Conservation (phyloP, 768 basidiomycete genomes). For the Phanerochaete sordida region DNA sequence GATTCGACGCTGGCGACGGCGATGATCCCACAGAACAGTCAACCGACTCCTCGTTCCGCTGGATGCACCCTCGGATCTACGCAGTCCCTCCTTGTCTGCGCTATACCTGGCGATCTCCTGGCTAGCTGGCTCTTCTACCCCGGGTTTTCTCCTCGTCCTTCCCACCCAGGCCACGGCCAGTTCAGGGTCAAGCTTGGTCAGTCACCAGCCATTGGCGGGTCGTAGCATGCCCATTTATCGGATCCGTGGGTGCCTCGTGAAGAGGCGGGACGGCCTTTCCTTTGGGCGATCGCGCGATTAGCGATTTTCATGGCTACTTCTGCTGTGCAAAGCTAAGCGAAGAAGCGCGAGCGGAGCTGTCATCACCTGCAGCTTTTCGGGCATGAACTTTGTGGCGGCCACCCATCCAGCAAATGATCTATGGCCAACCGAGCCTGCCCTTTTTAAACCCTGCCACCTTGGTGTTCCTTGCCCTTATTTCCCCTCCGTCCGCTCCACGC, state of each 20-base stretch:
- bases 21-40: background rate
- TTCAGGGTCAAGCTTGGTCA: background rate
- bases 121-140: background rate
- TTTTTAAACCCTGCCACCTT: background rate
- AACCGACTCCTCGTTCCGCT: background rate
- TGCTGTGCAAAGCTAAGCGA: background rate
- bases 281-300: background rate
- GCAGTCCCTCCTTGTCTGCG: background rate
- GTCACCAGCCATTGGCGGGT: background rate
- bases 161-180: background rate
- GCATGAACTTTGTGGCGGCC: slow-evolving; percentile 1
- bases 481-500: background rate
- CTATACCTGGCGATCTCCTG: slow-evolving; percentile 1
- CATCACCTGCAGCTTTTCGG: background rate
- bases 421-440: background rate
- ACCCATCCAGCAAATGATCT: background rate
- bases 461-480: background rate
- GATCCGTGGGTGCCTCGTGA: background rate
- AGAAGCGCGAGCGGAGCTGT: background rate
- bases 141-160: slow-evolving; percentile 3
- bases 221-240: background rate
- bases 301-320: background rate
- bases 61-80: background rate
- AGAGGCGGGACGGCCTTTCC: background rate
- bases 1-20: background rate